Percentiles rank a stretch among this genome's conserved stretches.
These are phyloP conservation scores for Globisporangium acanthophoron DNA, from an alignment of 352 stramenopile species.

Conservation along the genomic window DNA sequence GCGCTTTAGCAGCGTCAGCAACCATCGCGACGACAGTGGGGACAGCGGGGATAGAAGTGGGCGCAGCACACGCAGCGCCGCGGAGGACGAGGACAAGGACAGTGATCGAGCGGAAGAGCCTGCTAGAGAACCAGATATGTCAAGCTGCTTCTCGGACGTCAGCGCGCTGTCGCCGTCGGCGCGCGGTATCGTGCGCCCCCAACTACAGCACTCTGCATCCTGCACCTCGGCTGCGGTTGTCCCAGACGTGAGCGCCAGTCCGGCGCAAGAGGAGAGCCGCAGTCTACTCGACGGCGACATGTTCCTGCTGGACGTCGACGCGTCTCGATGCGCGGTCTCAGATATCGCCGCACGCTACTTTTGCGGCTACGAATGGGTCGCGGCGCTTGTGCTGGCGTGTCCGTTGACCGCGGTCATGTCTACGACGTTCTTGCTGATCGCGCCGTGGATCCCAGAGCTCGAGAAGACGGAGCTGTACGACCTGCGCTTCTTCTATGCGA, in stretches of 20 bases:
- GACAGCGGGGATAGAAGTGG: constrained; percentile 7
- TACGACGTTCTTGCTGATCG: constrained; percentile 33
- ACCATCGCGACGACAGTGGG: neutral
- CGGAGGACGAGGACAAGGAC: constrained; percentile 13
- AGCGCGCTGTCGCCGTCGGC: neutral
- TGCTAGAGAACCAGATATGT: too few species aligned
- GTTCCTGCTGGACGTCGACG: constrained; percentile 15
- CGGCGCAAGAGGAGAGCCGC: constrained; percentile 1
- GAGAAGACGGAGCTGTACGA: constrained; percentile 48
- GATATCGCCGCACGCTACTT: constrained; percentile 35
- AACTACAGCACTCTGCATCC: neutral
- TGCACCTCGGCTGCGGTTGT: constrained; percentile 6
- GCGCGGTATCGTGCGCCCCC: neutral
- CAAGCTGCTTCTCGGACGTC: neutral
- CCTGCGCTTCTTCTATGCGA: constrained; percentile 49
- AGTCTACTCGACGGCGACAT: constrained; percentile 12
- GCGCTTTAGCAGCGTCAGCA: neutral
- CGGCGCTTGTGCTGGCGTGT: constrained; percentile 32
- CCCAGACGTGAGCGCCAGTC: neutral
- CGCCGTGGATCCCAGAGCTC: constrained; percentile 38
- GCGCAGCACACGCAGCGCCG: constrained; percentile 29
- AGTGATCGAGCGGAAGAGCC: neutral
- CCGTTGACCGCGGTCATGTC: constrained; percentile 24
- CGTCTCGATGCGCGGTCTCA: constrained; percentile 26
- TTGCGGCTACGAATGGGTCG: constrained; percentile 37